Evolutionary conservation across 2,329 filamentous ascomycete genomes (phyloP), one percentile per base, ranked within the genome.

Genomic region (Sclerotinia spermophila): DNA sequence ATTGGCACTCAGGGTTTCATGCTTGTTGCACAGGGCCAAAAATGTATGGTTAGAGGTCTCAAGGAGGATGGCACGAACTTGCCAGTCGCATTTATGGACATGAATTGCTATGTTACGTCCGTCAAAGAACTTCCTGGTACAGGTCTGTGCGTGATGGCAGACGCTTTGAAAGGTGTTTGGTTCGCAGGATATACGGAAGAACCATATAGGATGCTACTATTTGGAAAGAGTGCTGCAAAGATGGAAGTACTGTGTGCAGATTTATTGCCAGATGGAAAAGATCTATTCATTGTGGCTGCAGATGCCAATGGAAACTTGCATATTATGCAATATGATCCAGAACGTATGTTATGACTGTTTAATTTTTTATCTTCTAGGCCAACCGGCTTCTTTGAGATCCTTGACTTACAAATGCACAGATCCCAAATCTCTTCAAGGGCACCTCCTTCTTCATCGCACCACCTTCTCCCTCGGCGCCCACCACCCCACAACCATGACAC

Each of bases 151-250:
- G 85, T 97, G 17, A 89, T 97, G 82, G 92, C 92, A 0, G 96
- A 99, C 82, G 92, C 92, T 0, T 89, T 96, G 79, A 97, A 97
- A 82, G 96, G 96, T 0, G 85, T 98, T 3, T 98, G 96, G 94
- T 96, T 99, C 75, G 92, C 93, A 0, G 96, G 96, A 0, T 99
- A 97, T 79, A 96, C 92, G 13, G 95, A 99, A 82, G 96, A 98
- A 78, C 96, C 96, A 0, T 99, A 98, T 80, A 94, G 92, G 75
- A 94, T 99, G 89, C 91, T 94, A 73, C 86, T 97, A 5, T 94
- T 98, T 75, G 94, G 94, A 56, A 97, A 97, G 81, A 93, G 91
- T 76, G 86, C 90, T 53, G 90, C 92, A 30, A 88, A 87, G 58
- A 84, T 97, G 76, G 92, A 96, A 77, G 88, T 96, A 30, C 81